phyloP scores from a whole-genome alignment of 192 early-diverging fungal genomes.

The Chytriomyces sp. region DNA sequence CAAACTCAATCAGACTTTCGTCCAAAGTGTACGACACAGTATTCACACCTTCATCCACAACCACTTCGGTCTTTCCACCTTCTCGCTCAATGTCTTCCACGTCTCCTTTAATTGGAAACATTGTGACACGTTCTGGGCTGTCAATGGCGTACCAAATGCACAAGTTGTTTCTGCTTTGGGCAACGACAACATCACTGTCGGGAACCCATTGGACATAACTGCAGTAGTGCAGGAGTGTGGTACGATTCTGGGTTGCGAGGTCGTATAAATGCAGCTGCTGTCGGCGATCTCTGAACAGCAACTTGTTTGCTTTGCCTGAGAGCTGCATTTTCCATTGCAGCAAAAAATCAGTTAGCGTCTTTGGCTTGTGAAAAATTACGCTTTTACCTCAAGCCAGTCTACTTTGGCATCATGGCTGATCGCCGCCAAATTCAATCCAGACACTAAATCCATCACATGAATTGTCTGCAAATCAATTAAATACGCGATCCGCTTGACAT shows the following conservation, averaged over 20 bases:
- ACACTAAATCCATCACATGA: constrained; percentile 60
- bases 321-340: constrained; percentile 37
- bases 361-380: neutral
- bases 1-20: constrained; percentile 73
- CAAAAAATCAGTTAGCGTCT: neutral
- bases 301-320: constrained; percentile 67
- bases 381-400: constrained; percentile 65
- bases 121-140: constrained; percentile 66
- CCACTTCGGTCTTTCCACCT: constrained; percentile 66
- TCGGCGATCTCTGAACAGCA: constrained; percentile 65
- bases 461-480: constrained; percentile 67
- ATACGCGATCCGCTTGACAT: constrained; percentile 65
- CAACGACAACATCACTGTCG: constrained; percentile 67
- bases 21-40: constrained; percentile 71
- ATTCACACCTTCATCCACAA: constrained; percentile 72
- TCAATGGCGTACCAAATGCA: constrained; percentile 75
- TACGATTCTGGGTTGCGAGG: constrained; percentile 48
- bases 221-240: constrained; percentile 63
- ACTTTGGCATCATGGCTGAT: constrained; percentile 63
- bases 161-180: constrained; percentile 61
- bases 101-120: constrained; percentile 72
- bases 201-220: constrained; percentile 74
- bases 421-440: constrained; percentile 47
- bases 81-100: constrained; percentile 68
- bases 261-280: constrained; percentile 68